These are phyloP conservation scores for Boletus insuetus DNA, from an alignment of 768 basidiomycete species.

Conservation along the genomic window DNA sequence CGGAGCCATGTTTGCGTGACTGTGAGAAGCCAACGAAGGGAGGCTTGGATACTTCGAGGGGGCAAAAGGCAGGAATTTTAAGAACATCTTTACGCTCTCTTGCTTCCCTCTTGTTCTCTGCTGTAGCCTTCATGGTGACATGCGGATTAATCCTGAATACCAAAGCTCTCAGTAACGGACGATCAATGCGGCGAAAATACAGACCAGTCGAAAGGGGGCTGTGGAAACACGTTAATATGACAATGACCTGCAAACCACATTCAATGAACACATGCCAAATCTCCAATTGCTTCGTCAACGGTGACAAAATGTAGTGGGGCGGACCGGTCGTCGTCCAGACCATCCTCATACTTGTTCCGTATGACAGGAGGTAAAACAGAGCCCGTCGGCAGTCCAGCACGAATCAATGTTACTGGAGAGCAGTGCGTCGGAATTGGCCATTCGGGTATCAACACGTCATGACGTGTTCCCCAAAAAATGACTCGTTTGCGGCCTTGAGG, in stretches of 20 bases:
- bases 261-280: slow-evolving; percentile 50
- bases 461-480: slow-evolving; percentile 66
- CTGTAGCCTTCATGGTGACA: slow-evolving; percentile 32
- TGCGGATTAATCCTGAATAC: slow-evolving; percentile 58
- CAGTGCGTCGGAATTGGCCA: slow-evolving; percentile 66
- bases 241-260: slow-evolving; percentile 5
- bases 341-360: slow-evolving; percentile 37
- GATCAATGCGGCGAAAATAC: background rate
- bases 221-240: slow-evolving; percentile 1
- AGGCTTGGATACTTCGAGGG: slow-evolving; percentile 24
- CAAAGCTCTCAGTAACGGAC: background rate
- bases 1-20: slow-evolving; percentile 39
- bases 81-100: slow-evolving; percentile 33
- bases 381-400: slow-evolving; percentile 44
- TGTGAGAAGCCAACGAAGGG: slow-evolving; percentile 46
- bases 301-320: slow-evolving; percentile 62
- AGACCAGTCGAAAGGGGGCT: slow-evolving; percentile 75
- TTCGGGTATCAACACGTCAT: slow-evolving; percentile 53
- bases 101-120: slow-evolving; percentile 33
- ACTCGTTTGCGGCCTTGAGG: slow-evolving; percentile 67
- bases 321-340: slow-evolving; percentile 36
- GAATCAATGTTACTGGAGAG: slow-evolving; percentile 35
- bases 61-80: slow-evolving; percentile 47
- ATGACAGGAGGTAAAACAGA: slow-evolving; percentile 41
- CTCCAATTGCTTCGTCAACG: slow-evolving; percentile 63